Evolutionary conservation across 2,329 filamentous ascomycete genomes (phyloP), one percentile per base, ranked within the genome.

Genomic region (Pleurostoma richardsiae): DNA sequence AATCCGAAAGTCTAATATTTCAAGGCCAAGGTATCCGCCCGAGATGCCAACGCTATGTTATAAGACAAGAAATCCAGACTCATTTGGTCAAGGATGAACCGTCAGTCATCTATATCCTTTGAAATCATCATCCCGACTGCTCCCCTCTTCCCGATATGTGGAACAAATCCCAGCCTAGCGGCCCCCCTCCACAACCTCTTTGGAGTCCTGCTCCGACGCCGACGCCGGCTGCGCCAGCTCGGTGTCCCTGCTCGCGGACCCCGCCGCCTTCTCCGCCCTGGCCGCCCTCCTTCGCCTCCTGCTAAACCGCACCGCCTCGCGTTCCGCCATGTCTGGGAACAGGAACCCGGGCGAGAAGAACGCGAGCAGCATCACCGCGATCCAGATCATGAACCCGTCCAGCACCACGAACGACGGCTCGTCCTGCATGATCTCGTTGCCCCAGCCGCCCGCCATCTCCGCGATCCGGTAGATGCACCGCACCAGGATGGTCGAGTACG

Each of bases 361-460:
- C 5, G 77, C 75, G 33, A 82, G 67, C 26, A 79, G 65, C 19
- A 67, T 57, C 11, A 70, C 70, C 29, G 74, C 69, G 48, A 82
- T 62, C 29, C 78, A 59, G 45, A 81, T 65, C 60, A 81, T 72
- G 46, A 71, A 69, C 51, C 71, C 68, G 54, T 85, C 81, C 38
- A 84, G 70, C 10, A 78, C 72, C 49, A 82, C 71, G 55, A 84
- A 85, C 19, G 73, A 75, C 40, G 69, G 65, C 65, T 85, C 69
- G 60, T 83, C 73, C 53, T 80, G 77, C 79, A 85, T 84, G 58
- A 84, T 77, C 11, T 69, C 58, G 63, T 81, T 83, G 7, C 76
- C 77, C 80, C 80, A 85, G 26, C 82, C 81, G 29, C 78, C 77
- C 2, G 76, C 74, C 78, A 85, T 82, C 59, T 85, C 81, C 2